These are phyloP conservation scores for Silene noctiflora DNA, from an alignment of 179 eudicot species.

Conservation along the genomic window DNA sequence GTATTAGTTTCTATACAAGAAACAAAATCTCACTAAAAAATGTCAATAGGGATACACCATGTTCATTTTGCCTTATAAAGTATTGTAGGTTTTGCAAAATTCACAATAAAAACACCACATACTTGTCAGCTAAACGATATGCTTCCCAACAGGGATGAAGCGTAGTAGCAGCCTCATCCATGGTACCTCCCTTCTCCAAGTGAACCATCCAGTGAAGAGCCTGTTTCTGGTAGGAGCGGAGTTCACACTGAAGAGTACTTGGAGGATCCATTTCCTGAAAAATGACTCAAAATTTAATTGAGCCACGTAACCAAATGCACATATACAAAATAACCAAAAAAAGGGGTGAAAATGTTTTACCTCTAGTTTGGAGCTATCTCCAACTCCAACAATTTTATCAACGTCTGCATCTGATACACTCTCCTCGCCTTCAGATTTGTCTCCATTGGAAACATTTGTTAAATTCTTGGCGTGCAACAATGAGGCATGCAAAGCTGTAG, in stretches of 20 bases:
- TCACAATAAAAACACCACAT: conserved; percentile 16
- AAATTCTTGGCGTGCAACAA: conserved; percentile 38
- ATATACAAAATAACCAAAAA: background rate
- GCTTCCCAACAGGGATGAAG: conserved; percentile 99
- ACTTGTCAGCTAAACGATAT: conserved; percentile 83
- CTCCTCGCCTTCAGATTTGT: conserved; percentile 61
- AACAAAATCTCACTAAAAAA: too few relatives aligned
- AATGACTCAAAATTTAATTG: conserved; percentile 9
- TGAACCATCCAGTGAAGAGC: conserved; percentile 93
- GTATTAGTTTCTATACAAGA: background rate
- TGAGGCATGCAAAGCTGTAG: conserved; percentile 45
- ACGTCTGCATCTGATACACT: conserved; percentile 78
- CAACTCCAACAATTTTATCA: conserved; percentile 84
- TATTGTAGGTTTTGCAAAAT: background rate
- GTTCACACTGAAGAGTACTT: conserved; percentile 70
- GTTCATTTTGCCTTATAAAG: background rate
- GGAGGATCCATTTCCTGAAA: conserved; percentile 96
- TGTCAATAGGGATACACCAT: background rate
- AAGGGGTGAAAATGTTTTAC: conserved; percentile 31
- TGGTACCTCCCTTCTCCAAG: conserved; percentile 68
- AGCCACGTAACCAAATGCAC: background rate
- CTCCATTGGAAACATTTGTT: conserved; percentile 40
- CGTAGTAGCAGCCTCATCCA: conserved; percentile 74
- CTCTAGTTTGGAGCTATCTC: conserved; percentile 72
- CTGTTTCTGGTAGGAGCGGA: conserved; percentile 95